phyloP scores from a whole-genome alignment of 176 grass and related monocot genomes.

The Oryza australiensis region DNA sequence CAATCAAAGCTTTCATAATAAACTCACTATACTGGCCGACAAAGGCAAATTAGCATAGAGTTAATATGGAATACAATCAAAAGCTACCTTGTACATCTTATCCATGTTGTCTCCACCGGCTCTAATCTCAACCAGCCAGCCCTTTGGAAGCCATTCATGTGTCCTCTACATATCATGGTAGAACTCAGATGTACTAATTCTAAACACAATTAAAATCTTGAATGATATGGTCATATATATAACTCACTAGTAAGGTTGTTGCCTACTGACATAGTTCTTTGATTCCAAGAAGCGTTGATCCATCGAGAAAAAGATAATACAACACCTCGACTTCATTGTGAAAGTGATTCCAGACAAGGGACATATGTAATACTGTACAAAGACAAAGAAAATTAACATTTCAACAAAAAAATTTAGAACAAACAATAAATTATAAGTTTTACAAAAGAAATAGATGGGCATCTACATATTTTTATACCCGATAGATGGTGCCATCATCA shows the following conservation, averaged over 20 bases:
- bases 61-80: neutral
- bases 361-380: too few relatives aligned
- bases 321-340: too few relatives aligned
- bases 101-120: slow-evolving; percentile 29
- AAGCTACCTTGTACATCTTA: slow-evolving; percentile 54
- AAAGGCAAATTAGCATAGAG: neutral
- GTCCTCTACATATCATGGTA: neutral
- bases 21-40: neutral
- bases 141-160: slow-evolving; percentile 40
- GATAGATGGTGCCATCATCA: slow-evolving; percentile 11
- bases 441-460: too few relatives aligned
- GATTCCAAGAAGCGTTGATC: too few relatives aligned
- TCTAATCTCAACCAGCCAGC: slow-evolving; percentile 55
- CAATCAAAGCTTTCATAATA: too few relatives aligned
- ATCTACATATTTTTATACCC: slow-evolving; percentile 16
- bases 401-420: too few relatives aligned
- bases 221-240: neutral
- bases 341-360: too few relatives aligned
- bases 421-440: neutral
- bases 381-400: too few relatives aligned
- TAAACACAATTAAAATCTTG: neutral
- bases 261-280: neutral
- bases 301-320: too few relatives aligned
- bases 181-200: neutral
- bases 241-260: slow-evolving; percentile 9